phyloP scores from a whole-genome alignment of 805 yeast species.

The Metschnikowia sp. region DNA sequence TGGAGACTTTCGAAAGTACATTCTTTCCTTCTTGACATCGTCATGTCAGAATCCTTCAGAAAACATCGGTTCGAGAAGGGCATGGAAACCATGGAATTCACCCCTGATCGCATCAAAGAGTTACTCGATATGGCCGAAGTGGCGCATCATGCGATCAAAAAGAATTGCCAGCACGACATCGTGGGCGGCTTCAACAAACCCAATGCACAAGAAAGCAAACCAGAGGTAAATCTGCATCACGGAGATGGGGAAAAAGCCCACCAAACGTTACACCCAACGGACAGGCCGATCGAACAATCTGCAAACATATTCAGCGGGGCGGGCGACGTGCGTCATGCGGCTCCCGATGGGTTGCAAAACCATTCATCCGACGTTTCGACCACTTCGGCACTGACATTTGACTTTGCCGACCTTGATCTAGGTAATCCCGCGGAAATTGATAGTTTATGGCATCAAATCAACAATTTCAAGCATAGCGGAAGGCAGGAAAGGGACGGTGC shows the following conservation, averaged over 20 bases:
- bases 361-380: constrained; percentile 2
- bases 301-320: no score
- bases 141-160: constrained; percentile 4
- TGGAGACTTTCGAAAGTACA: constrained; percentile 15
- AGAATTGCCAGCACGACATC: background rate
- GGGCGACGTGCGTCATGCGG: background rate
- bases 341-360: background rate
- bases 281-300: no score
- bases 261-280: no score
- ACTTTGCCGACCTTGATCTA: constrained; percentile 1
- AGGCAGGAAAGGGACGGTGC: background rate
- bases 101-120: constrained; percentile 7
- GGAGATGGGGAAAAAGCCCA: background rate
- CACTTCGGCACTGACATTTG: constrained; percentile 4
- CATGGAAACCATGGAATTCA: constrained; percentile 1
- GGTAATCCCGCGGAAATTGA: constrained; percentile 8
- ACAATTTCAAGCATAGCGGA: constrained; percentile 2
- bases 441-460: constrained; percentile 10
- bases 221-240: background rate
- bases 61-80: background rate
- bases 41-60: constrained; percentile 1
- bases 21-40: constrained; percentile 7
- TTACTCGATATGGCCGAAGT: constrained; percentile 10
- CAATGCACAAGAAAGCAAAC: background rate
- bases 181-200: background rate